Percentiles rank a stretch among this genome's conserved stretches.
Evolutionary conservation across 2,329 filamentous ascomycete species (phyloP).

Genomic region (Pseudogymnoascus destructans): DNA sequence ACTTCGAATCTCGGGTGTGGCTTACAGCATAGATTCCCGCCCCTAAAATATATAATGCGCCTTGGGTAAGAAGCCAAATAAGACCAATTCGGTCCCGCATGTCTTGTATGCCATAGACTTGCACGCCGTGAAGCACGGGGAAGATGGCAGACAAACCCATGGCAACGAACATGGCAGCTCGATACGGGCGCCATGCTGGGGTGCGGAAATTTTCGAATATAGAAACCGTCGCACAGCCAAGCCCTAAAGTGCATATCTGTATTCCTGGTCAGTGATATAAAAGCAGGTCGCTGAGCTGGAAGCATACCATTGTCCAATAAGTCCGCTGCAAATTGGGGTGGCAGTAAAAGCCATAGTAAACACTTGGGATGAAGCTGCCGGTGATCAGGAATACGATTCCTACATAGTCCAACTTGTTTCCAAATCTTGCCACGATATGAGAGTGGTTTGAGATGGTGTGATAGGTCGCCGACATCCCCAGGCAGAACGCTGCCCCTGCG

Average conservation of each 20-base stretch:
- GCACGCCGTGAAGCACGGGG: constrained; percentile 66
- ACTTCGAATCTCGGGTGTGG: constrained; percentile 12
- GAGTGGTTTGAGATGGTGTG: constrained; percentile 83
- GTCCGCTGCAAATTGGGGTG: constrained; percentile 47
- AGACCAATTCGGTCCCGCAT: constrained; percentile 66
- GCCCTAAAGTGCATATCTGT: constrained; percentile 64
- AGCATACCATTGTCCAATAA: constrained; percentile 63
- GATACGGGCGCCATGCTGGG: constrained; percentile 69
- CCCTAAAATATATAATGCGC: constrained; percentile 71
- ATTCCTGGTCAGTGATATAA: neutral
- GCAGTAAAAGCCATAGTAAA: constrained; percentile 79
- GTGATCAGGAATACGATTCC: constrained; percentile 88
- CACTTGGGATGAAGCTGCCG: constrained; percentile 75
- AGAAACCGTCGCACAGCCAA: constrained; percentile 64
- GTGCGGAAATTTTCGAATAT: constrained; percentile 75
- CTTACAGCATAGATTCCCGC: constrained; percentile 74
- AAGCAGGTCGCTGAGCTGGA: neutral
- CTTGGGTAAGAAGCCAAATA: constrained; percentile 67
- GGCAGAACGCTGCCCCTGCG: constrained; percentile 54
- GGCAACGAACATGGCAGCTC: constrained; percentile 77
- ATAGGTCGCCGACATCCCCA: constrained; percentile 73
- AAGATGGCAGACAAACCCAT: constrained; percentile 76
- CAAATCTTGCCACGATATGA: constrained; percentile 60
- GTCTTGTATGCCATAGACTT: constrained; percentile 50
- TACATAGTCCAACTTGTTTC: constrained; percentile 88